Conservation (phyloP, 768 basidiomycete species). For the Auricularia sp. region DNA sequence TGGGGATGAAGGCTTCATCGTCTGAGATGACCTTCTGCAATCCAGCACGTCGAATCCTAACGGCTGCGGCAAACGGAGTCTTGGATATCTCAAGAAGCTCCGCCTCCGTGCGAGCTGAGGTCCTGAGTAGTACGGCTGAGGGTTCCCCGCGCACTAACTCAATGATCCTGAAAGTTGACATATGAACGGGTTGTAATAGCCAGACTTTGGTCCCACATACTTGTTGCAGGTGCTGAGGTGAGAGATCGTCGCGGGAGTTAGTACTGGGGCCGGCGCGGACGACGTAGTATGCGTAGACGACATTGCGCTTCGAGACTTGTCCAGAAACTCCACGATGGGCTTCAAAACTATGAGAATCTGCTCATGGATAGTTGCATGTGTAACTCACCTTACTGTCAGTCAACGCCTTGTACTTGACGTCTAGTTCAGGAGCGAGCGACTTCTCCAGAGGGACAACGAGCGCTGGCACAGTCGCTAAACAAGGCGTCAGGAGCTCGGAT, state of each 20-base stretch:
- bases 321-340: constrained; percentile 72
- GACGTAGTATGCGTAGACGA: constrained; percentile 66
- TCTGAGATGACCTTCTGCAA: constrained; percentile 43
- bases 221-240: constrained; percentile 17
- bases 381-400: constrained; percentile 55
- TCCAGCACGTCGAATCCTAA: constrained; percentile 40
- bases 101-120: constrained; percentile 48
- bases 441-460: constrained; percentile 76
- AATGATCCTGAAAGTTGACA: neutral
- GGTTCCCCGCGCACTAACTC: neutral
- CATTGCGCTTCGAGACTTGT: constrained; percentile 63
- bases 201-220: neutral
- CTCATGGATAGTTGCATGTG: constrained; percentile 2
- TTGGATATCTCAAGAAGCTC: constrained; percentile 42
- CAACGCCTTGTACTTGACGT: constrained; percentile 73
- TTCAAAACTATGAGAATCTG: constrained; percentile 19
- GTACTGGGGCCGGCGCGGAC: constrained; percentile 58
- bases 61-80: constrained; percentile 16
- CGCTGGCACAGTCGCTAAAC: constrained; percentile 65
- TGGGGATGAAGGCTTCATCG: constrained; percentile 49
- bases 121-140: constrained; percentile 43
- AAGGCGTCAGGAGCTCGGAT: neutral
- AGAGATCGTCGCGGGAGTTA: constrained; percentile 74
- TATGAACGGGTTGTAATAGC: neutral
- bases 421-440: constrained; percentile 56